Conservation (phyloP, 345 rosid species). For the Capsella bursapastoris region DNA sequence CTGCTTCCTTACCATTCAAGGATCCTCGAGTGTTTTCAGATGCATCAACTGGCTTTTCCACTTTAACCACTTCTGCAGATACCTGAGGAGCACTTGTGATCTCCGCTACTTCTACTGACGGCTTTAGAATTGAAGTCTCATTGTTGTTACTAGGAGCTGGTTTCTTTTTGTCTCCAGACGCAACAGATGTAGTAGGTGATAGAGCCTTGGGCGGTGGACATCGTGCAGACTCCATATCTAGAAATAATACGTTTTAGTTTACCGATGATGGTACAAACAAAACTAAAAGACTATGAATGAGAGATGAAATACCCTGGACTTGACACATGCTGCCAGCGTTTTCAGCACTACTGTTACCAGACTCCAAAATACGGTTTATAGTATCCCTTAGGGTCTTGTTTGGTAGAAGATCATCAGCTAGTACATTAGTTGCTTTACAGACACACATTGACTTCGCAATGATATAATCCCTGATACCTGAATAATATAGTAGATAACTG, state of each 20-base stretch:
- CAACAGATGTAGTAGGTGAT: slow-evolving; percentile 79
- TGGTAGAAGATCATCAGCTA: slow-evolving; percentile 96
- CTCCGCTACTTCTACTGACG: slow-evolving; percentile 51
- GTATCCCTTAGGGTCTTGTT: slow-evolving; percentile 94
- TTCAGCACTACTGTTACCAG: slow-evolving; percentile 86
- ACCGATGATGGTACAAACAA: slow-evolving; percentile 5
- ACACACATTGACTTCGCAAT: slow-evolving; percentile 76
- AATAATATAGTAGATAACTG: slow-evolving; percentile 30
- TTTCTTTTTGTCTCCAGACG: slow-evolving; percentile 67
- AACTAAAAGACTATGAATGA: slow-evolving; percentile 4
- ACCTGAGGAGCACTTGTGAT: slow-evolving; percentile 50
- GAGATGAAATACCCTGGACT: slow-evolving; percentile 72
- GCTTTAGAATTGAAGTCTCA: slow-evolving; percentile 52
- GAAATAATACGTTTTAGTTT: slow-evolving; percentile 24
- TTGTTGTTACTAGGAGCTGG: slow-evolving; percentile 64
- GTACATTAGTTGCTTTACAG: slow-evolving; percentile 78
- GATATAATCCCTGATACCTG: slow-evolving; percentile 88
- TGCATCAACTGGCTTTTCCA: slow-evolving; percentile 54
- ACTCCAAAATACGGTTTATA: slow-evolving; percentile 89
- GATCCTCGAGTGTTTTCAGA: slow-evolving; percentile 70
- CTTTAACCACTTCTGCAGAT: slow-evolving; percentile 52
- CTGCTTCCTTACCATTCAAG: slow-evolving; percentile 68
- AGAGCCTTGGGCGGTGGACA: slow-evolving; percentile 68
- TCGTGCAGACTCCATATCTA: slow-evolving; percentile 84
- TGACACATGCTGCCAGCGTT: slow-evolving; percentile 80